Conservation (phyloP, 345 rosid genomes). For the Gossypium arboreum region DNA sequence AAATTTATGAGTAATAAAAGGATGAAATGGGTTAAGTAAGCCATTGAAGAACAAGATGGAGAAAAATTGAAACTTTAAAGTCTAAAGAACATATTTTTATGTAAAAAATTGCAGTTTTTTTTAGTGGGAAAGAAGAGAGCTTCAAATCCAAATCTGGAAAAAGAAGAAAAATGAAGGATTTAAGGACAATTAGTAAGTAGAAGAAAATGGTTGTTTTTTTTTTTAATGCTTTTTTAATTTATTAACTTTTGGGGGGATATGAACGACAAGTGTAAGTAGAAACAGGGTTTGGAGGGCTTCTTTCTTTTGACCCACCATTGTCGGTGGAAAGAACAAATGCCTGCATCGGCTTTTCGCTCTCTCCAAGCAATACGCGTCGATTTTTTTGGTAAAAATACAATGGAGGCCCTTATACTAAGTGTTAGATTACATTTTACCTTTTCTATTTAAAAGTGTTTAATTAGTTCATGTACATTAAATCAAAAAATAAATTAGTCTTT, state of each 20-base stretch:
- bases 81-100: not conserved
- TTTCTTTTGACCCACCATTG: slow-evolving; percentile 21
- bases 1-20: slow-evolving; percentile 21
- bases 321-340: slow-evolving; percentile 16
- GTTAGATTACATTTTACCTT: rapidly evolving
- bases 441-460: no score
- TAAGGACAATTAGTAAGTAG: not conserved
- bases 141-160: not conserved
- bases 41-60: slow-evolving; percentile 23
- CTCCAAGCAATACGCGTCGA: slow-evolving; percentile 16
- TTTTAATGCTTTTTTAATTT: not conserved
- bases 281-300: not conserved
- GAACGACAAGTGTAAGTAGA: not conserved
- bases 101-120: not conserved
- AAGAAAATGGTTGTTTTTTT: not conserved
- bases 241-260: not conserved
- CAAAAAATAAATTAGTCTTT: no score
- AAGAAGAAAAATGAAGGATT: not conserved
- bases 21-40: slow-evolving; percentile 14
- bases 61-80: not conserved
- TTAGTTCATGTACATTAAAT: no score
- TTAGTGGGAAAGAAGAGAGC: not conserved
- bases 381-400: no score
- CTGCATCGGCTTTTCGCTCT: not conserved
- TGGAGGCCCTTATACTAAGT: no score